Base-by-base conservation (phyloP, 352 stramenopile genomes). In the Pythium guiyangense region DNA sequence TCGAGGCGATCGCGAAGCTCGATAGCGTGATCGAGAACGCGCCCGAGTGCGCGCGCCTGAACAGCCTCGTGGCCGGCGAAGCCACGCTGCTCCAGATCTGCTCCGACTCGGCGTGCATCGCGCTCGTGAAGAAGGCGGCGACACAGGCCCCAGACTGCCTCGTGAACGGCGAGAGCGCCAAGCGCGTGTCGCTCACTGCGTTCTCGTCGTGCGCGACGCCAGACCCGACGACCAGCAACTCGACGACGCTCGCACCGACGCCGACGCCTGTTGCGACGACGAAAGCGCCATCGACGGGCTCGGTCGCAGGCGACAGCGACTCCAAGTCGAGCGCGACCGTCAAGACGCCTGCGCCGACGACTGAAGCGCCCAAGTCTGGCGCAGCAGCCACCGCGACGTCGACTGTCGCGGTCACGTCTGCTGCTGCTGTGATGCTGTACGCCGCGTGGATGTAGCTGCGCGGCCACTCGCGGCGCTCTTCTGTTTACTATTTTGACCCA, bases 51-150 rank as follows among this genome's bases (percentile, higher is more conserved):
- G 56, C 37, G 37, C 56, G 40, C 48, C 48, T 62, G 37, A 62
- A 62, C 56, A 62, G 48, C 29, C 56, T 62, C 48, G 48, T 62
- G 8, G 39, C 56, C 6, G 39, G 49, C 27, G 47, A 56, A 14
- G 56, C 54, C 25, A 62, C 56, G n/a, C 11, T 42, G 22, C 22
- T 55, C 27, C 56, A 62, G 56, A 26, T 62, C 37, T 62, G 56
- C 47, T 45, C 56, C 10, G 56, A 62, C 40, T 14, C 56, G 18
- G 48, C 43, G 11, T 62, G 56, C 48, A 47, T 62, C 25, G 49
- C 43, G 47, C 29, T 62, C 37, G 49, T 62, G 11, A 62, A 62
- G 48, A 62, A 62, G 29, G 48, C 49, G 14, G 56, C 56, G 15
- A 26, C 56, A 14, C 31, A 40, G 20, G 56, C 39, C n/a, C 56